These are phyloP conservation scores for Meira miltonrushii DNA, from an alignment of 1,284 basidiomycete genomes.

Conservation along the genomic window DNA sequence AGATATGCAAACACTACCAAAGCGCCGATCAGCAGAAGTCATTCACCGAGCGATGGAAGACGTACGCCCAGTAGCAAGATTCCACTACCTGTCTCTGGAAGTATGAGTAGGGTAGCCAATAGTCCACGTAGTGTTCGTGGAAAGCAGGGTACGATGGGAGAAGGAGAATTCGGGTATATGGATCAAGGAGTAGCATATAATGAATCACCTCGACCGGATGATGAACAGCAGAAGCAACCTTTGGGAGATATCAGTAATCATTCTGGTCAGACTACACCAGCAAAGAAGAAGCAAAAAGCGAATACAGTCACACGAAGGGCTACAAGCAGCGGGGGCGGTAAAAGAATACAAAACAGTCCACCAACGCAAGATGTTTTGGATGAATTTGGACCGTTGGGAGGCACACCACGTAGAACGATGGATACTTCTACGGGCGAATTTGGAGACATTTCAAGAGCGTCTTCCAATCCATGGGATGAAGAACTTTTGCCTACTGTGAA, in stretches of 20 bases:
- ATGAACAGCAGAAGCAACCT: background rate
- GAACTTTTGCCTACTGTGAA: constrained; percentile 38
- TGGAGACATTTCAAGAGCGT: background rate
- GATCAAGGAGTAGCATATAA: no score
- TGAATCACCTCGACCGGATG: background rate
- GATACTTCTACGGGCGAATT: background rate
- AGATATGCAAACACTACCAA: background rate
- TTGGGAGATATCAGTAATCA: background rate
- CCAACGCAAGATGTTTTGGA: constrained; percentile 19
- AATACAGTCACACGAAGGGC: background rate
- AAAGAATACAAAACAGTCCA: constrained; percentile 4
- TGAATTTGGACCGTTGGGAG: constrained; percentile 36
- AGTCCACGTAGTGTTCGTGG: background rate
- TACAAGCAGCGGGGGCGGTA: background rate
- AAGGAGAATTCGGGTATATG: no score
- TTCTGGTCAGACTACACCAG: background rate
- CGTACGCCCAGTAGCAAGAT: constrained; percentile 3
- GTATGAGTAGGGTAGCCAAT: constrained; percentile 1
- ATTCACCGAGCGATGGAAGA: background rate
- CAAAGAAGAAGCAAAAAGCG: background rate
- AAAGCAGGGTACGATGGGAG: background rate
- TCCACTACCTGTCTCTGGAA: constrained; percentile 2
- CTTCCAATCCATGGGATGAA: constrained; percentile 31
- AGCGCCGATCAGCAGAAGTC: no score
- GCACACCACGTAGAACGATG: constrained; percentile 12